phyloP scores from a whole-genome alignment of 2,329 filamentous ascomycete species.

The Tolypocladium tundrense region DNA sequence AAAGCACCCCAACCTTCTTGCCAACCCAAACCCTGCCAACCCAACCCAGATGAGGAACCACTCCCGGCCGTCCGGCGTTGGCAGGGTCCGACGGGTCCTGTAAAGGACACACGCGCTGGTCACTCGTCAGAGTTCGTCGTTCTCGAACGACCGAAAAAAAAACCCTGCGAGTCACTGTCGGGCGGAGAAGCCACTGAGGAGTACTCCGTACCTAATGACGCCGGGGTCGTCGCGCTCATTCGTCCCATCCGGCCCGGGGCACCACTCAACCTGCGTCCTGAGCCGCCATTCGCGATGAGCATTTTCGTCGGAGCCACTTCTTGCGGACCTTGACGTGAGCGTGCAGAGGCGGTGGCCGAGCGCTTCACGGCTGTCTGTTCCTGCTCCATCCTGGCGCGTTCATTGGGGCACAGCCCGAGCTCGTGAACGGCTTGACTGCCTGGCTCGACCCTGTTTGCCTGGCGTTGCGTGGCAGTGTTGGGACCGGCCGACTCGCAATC shows the following conservation, averaged over 20 bases:
- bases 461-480: background rate
- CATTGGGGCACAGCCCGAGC: background rate
- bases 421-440: background rate
- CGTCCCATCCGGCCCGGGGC: background rate
- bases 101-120: background rate
- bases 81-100: slow-evolving; percentile 1
- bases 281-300: background rate
- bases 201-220: background rate
- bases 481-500: background rate
- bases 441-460: background rate
- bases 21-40: background rate
- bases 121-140: background rate
- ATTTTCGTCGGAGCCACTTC: background rate
- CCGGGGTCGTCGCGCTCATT: background rate
- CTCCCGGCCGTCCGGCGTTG: background rate
- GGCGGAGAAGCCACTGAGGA: background rate
- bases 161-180: slow-evolving; percentile 6
- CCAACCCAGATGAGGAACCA: background rate
- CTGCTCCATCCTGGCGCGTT: background rate
- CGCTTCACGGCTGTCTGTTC: background rate
- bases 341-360: background rate
- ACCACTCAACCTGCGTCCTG: background rate
- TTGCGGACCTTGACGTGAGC: background rate
- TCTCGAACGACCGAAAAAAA: slow-evolving; percentile 5
- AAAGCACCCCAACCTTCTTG: background rate